Evolutionary conservation across 345 rosid species (phyloP).

Genomic region (Dipteronia sinensis): DNA sequence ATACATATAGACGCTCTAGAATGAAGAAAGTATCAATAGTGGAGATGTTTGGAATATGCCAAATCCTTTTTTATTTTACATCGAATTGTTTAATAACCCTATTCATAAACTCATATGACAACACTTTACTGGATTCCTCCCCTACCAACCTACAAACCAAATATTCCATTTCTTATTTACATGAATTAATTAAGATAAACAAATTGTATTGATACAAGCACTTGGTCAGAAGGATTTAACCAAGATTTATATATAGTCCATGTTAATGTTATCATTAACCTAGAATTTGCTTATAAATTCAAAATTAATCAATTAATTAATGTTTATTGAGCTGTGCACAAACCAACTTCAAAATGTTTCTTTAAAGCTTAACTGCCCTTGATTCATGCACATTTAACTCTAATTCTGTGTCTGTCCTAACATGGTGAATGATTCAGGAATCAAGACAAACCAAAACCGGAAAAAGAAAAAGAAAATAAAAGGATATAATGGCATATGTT

Average conservation of each 20-base stretch:
- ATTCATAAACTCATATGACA: not conserved
- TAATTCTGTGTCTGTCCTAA: not conserved
- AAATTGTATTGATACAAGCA: not conserved
- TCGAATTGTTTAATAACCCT: not conserved
- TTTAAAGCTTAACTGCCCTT: conserved; percentile 12
- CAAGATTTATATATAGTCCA: not conserved
- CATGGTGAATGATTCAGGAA: not conserved
- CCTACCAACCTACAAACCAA: conserved; percentile 25
- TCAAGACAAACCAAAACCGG: not conserved
- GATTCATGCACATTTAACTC: conserved; percentile 18
- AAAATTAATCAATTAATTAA: not conserved
- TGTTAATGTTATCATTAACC: conserved; percentile 13
- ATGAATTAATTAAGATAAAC: not conserved
- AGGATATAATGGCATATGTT: no score
- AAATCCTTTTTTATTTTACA: no score
- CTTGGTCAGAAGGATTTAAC: not conserved
- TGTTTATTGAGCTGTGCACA: conserved; percentile 33
- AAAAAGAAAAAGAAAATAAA: not conserved
- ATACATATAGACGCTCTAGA: not conserved
- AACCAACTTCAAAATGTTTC: conserved; percentile 2
- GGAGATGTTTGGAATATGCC: not conserved
- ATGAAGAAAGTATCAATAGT: not conserved
- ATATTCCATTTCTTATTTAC: conserved; percentile 16
- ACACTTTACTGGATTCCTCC: conserved; percentile 12
- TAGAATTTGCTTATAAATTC: not conserved